A percentile compares a stretch with the other conserved stretches of the same genome.
phyloP scores from a whole-genome alignment of 768 basidiomycete genomes.

The Wakefieldia striispora region DNA sequence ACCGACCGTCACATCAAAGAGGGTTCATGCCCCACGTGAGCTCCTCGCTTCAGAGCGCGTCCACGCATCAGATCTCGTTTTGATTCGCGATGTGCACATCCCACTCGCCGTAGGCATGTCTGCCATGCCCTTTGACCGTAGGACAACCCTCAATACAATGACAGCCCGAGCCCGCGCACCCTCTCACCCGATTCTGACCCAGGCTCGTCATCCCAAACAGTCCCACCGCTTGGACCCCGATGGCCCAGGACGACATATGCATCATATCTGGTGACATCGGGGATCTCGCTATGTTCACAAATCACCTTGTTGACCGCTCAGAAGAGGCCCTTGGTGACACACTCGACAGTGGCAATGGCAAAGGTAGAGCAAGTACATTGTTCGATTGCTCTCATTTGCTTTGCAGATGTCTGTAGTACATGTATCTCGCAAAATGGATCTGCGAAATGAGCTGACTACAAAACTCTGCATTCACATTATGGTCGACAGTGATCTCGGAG shows the following conservation, averaged over 20 bases:
- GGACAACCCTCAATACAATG: conserved; percentile 39
- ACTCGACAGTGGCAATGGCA: conserved; percentile 61
- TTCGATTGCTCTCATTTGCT: too few relatives aligned
- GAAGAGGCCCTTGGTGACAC: conserved; percentile 64
- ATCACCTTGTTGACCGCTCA: conserved; percentile 59
- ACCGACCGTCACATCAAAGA: conserved; percentile 52
- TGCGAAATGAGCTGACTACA: too few relatives aligned
- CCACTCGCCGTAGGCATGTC: conserved; percentile 71
- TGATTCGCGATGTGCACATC: conserved; percentile 76
- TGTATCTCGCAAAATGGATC: too few relatives aligned
- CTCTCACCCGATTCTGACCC: conserved; percentile 36
- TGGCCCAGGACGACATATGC: conserved; percentile 67
- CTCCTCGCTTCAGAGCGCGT: conserved; percentile 76
- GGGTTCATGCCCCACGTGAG: conserved; percentile 75
- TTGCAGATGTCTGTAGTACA: too few relatives aligned
- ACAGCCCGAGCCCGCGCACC: conserved; percentile 23
- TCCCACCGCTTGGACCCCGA: conserved; percentile 52
- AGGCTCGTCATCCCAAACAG: conserved; percentile 39
- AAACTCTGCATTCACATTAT: too few relatives aligned
- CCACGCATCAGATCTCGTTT: conserved; percentile 79
- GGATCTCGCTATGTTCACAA: conserved; percentile 71
- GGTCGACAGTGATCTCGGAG: too few relatives aligned
- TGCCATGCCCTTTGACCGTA: conserved; percentile 20
- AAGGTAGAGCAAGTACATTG: conserved; percentile 66
- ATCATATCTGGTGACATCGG: conserved; percentile 76